These are phyloP conservation scores for Zea luxurians DNA, from an alignment of 176 grass and related monocot genomes.

Conservation along the genomic window DNA sequence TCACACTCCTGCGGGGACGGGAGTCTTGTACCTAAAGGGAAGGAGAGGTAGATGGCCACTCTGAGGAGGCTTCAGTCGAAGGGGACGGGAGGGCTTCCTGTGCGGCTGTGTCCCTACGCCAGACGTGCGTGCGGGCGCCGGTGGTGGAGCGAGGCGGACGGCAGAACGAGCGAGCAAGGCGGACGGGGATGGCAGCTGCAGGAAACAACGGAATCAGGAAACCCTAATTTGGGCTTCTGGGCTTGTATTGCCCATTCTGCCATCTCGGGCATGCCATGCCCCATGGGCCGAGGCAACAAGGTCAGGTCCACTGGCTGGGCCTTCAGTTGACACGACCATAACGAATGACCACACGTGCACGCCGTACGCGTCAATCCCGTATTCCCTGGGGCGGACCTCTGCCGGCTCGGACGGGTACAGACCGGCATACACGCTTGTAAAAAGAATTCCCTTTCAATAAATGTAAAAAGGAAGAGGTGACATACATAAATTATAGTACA, in stretches of 20 bases:
- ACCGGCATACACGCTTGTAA: slow-evolving; percentile 69
- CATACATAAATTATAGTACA: too few species aligned
- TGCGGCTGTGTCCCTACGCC: too few species aligned
- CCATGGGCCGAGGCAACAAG: background rate
- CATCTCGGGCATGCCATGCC: background rate
- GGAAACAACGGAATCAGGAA: background rate
- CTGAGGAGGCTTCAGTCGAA: background rate
- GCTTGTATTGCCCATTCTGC: background rate
- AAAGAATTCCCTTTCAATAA: too few species aligned
- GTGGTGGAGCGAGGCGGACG: background rate
- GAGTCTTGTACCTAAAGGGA: background rate
- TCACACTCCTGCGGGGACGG: too few species aligned
- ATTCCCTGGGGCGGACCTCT: too few species aligned
- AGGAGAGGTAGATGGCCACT: background rate
- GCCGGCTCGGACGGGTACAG: slow-evolving; percentile 33
- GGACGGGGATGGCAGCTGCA: too few species aligned
- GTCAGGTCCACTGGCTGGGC: background rate
- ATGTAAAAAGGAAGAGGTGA: too few species aligned
- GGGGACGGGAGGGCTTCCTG: background rate
- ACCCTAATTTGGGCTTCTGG: slow-evolving; percentile 13
- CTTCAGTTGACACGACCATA: background rate
- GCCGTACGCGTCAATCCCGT: too few species aligned
- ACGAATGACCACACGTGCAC: background rate
- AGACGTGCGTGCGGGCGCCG: background rate
- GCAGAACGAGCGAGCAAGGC: background rate